Base-by-base conservation (phyloP, 1,284 basidiomycete genomes). In the Trametes versicolor region DNA sequence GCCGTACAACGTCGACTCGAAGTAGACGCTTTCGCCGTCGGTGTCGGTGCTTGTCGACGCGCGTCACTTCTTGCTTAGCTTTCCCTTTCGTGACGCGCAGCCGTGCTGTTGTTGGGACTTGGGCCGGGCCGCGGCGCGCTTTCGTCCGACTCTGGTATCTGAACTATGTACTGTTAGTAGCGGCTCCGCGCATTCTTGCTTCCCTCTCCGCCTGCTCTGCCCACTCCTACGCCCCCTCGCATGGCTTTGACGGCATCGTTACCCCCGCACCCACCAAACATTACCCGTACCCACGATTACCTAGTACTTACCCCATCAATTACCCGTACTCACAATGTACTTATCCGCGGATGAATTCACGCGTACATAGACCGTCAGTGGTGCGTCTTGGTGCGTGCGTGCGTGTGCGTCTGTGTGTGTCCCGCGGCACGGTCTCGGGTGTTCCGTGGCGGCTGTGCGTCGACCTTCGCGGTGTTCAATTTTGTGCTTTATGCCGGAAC, bases 1-100 rank as follows among this genome's bases (percentile, higher is more conserved):
- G 60, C 50, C 59, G 58, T 69, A 69, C 58, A 52, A 23, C 37
- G 65, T 69, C 9, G 68, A 69, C 53, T 25, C 68, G 41, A 66
- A 69, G 39, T 69, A 58, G 60, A n/a, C 34, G 34, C n/a, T n/a
- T n/a, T 19, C 4, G 41, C 41, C 19, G 27, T 1, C 13, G 36
- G 41, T n/a, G 23, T 19, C 9, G 32, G 4, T 9, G 21, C 32
- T 27, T 7, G 23, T 21, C 34, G 17, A 9, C 27, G 54, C 21
- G 27, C 27, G 0, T 48, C 23, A 13, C 25, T 23, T 27, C 13
- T 58, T 62, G 34, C 54, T 23, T 51, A 48, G 47, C 52, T 49
- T 45, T 39, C 32, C 58, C 59, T 41, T 52, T 43, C 45, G 65
- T 19, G 54, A 54, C 37, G 53, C 41, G 51, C 43, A 32, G 50